Conservation (phyloP, 257 asterid species). For the Jacaranda mimosifolia region DNA sequence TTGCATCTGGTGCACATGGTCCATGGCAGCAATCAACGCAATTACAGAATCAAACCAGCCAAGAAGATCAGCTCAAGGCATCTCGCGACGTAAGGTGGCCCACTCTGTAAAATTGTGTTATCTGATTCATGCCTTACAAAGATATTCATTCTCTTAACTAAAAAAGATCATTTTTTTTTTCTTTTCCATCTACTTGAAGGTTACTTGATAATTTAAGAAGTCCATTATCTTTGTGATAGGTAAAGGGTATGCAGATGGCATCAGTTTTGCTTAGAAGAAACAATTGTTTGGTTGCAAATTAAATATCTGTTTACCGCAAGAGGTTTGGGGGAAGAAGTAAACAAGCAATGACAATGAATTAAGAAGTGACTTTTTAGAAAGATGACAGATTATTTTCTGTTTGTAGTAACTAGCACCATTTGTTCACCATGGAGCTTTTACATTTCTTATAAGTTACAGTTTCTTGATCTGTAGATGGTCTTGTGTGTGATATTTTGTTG, state of each 20-base stretch:
- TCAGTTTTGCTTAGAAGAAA: background rate
- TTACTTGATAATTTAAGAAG: no score
- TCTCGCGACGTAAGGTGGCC: constrained; percentile 98
- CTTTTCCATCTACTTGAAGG: background rate
- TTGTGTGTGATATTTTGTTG: background rate
- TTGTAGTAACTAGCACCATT: no score
- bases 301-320: no score
- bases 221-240: background rate
- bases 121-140: background rate
- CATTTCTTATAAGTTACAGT: background rate
- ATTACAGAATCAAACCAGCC: constrained; percentile 54
- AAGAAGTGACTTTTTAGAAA: no score
- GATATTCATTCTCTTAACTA: background rate
- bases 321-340: no score
- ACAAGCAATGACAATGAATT: no score
- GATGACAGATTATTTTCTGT: no score
- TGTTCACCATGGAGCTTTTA: no score
- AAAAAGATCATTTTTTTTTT: background rate
- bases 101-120: constrained; percentile 35
- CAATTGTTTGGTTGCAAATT: background rate
- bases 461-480: background rate
- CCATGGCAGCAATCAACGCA: constrained; percentile 40
- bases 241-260: background rate
- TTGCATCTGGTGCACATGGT: constrained; percentile 29
- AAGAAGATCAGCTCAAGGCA: constrained; percentile 87